Evolutionary conservation across 257 asterid genomes (phyloP).

Genomic region (Solanum sejunctum): DNA sequence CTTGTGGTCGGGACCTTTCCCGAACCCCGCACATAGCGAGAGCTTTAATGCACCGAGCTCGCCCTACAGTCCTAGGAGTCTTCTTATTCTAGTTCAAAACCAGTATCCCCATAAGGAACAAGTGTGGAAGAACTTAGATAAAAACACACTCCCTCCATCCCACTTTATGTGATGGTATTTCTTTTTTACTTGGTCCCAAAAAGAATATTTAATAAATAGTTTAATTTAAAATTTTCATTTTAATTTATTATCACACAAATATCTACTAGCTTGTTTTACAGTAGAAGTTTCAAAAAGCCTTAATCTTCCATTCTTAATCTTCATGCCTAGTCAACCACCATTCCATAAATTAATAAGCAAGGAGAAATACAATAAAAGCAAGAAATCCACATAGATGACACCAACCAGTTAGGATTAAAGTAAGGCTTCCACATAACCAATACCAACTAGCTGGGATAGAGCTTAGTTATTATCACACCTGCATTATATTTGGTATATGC

Average conservation of each 20-base stretch:
- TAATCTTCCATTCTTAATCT: background rate
- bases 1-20: too few species aligned
- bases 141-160: background rate
- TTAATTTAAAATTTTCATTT: background rate
- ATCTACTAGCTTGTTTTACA: too few species aligned
- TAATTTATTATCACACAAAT: background rate
- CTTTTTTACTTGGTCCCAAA: background rate
- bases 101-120: background rate
- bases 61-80: background rate
- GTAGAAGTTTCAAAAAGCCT: too few species aligned
- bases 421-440: background rate
- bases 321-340: background rate
- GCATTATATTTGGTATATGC: background rate
- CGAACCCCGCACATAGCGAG: too few species aligned
- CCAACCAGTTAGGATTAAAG: too few species aligned
- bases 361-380: background rate
- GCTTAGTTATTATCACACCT: background rate
- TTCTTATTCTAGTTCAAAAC: background rate
- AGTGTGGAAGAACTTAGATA: background rate
- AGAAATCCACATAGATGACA: too few species aligned
- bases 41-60: too few species aligned
- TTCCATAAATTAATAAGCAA: background rate
- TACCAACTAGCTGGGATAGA: background rate
- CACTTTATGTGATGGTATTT: background rate
- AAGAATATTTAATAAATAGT: background rate